Evolutionary conservation across 192 early-diverging fungal species (phyloP), one percentile per base, ranked within the genome.

Genomic region (Coemansia sp.): DNA sequence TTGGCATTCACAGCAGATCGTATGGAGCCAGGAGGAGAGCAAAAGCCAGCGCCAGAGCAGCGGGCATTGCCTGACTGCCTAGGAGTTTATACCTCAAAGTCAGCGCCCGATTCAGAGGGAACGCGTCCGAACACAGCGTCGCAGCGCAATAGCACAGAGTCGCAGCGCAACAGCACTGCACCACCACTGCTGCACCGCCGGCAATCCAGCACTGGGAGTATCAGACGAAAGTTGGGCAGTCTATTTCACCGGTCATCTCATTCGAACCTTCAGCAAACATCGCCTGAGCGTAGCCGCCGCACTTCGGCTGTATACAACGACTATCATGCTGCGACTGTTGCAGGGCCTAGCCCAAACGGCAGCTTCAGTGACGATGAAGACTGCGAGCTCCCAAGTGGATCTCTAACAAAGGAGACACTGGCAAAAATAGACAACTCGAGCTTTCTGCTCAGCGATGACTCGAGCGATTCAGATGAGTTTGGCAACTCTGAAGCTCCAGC

Each of bases 231-330:
- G 17, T 41, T 75, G 23, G 47, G 59, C 49, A 59, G 63, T 6
- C 55, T 75, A 59, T 54, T 75, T 12, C 67, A 17, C 37, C 67
- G 55, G 4, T 22, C 62, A 4, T 66, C 67, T 4, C 53, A 22
- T 14, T 29, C 27, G 27, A 38, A 43, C 45, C 43, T 49, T 24
- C 4, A 27, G 38, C 22, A 17, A 6, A 22, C 22, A 4, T 45
- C 38, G 37, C 57, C 57, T 4, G 2, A 43, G 38, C 57, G 22
- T 14, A 23, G 22, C 38, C 57, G 23, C 4, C 19, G 21, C 39
- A 25, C 17, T 49, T 14, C 48, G 12, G 48, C 15, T n/a, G 15
- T 6, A 17, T 4, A 21, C n/a, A 8, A 21, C 47, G 19, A 8
- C 47, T 19, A 4, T 19, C 47, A 17, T 19, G 47, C 47, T 0